Evolutionary conservation across 2,329 filamentous ascomycete genomes (phyloP).

Genomic region (Sporothrix brasiliensis): DNA sequence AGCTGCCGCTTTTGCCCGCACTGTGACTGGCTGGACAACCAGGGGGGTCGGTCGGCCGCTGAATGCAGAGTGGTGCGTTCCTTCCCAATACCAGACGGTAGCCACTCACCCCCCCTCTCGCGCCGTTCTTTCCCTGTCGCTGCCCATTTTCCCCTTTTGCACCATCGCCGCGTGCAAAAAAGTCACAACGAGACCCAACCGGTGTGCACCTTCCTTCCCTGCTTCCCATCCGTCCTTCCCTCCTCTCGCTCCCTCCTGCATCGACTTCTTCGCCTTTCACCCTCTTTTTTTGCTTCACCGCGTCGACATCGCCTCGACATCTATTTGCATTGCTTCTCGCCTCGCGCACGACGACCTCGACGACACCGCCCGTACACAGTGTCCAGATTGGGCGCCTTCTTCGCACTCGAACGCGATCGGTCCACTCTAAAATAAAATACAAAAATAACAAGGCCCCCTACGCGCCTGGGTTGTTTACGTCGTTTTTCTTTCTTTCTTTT

Average conservation of each 20-base stretch:
- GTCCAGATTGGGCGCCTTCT: background rate
- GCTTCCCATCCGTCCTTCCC: background rate
- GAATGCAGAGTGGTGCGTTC: slow-evolving; percentile 1
- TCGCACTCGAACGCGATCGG: slow-evolving; percentile 29
- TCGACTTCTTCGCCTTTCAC: background rate
- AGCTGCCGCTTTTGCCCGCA: slow-evolving; percentile 16
- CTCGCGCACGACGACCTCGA: slow-evolving; percentile 13
- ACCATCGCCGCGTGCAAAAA: slow-evolving; percentile 24
- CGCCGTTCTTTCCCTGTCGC: slow-evolving; percentile 19
- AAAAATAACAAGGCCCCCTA: slow-evolving; percentile 29
- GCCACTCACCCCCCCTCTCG: slow-evolving; percentile 29
- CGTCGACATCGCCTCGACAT: background rate
- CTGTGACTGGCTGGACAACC: slow-evolving; percentile 33
- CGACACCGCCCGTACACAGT: slow-evolving; percentile 18
- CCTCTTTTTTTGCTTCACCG: background rate
- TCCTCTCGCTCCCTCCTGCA: background rate
- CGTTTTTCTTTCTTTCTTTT: slow-evolving; percentile 16
- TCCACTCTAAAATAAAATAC: slow-evolving; percentile 31
- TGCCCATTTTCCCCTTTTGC: slow-evolving; percentile 14
- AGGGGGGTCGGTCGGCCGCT: slow-evolving; percentile 12
- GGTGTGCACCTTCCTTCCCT: slow-evolving; percentile 22
- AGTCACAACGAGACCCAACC: slow-evolving; percentile 19
- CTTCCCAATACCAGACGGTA: slow-evolving; percentile 23
- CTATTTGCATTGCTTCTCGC: background rate
- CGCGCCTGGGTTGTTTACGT: slow-evolving; percentile 32